These are phyloP conservation scores for Cardamine chenopodiifolia DNA, from an alignment of 345 rosid genomes.

Conservation along the genomic window DNA sequence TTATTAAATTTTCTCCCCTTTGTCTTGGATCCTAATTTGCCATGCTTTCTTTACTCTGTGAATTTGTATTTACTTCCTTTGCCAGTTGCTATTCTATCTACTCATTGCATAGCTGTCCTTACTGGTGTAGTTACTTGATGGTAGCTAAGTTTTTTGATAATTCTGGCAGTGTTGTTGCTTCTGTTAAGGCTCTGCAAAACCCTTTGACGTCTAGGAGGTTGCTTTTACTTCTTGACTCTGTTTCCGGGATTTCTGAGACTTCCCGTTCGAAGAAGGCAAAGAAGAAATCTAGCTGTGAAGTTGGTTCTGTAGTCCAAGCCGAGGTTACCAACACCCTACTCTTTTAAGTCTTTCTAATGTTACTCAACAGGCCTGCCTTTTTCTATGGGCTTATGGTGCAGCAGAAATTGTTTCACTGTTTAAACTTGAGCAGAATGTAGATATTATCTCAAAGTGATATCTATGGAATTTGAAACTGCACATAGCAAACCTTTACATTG, in stretches of 20 bases:
- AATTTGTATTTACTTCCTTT: conserved; percentile 5
- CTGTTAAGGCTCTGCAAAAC: conserved; percentile 71
- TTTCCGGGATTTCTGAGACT: conserved; percentile 58
- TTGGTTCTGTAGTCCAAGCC: conserved; percentile 83
- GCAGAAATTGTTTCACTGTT: conserved; percentile 15
- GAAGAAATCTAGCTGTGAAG: conserved; percentile 63
- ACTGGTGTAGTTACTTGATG: conserved; percentile 7
- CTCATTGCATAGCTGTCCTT: conserved; percentile 14
- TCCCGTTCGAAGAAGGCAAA: conserved; percentile 80
- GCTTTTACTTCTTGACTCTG: conserved; percentile 79
- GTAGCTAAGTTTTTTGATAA: conserved; percentile 11
- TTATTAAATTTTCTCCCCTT: conserved; percentile 14
- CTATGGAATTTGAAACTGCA: background rate
- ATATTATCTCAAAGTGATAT: conserved; percentile 1
- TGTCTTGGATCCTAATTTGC: conserved; percentile 7
- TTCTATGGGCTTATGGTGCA: conserved; percentile 10
- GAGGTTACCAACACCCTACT: conserved; percentile 60
- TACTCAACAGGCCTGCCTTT: conserved; percentile 1
- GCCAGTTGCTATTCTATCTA: conserved; percentile 11
- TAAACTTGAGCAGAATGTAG: conserved; percentile 13
- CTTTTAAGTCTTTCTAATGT: conserved; percentile 3
- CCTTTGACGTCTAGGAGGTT: conserved; percentile 70
- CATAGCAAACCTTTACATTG: conserved; percentile 1
- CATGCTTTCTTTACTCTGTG: conserved; percentile 13
- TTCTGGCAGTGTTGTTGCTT: conserved; percentile 69